These are phyloP conservation scores for Datisca glomerata DNA, from an alignment of 306 rosid species.

Conservation along the genomic window DNA sequence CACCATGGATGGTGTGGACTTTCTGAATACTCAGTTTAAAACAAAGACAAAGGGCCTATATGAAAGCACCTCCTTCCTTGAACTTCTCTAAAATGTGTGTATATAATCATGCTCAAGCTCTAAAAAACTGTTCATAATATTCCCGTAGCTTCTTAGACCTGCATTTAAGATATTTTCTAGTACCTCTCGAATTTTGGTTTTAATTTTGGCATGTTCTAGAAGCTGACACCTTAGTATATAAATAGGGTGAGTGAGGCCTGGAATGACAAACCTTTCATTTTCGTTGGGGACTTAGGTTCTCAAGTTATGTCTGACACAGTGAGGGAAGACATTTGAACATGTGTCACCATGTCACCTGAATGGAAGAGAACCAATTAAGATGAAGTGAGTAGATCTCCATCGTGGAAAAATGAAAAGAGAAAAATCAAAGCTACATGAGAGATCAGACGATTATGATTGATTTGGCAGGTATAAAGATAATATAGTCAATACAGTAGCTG, in stretches of 20 bases:
- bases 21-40: neutral
- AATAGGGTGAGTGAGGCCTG: neutral
- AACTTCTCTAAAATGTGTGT: neutral
- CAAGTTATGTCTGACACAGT: neutral
- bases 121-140: slow-evolving; percentile 3
- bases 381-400: no score
- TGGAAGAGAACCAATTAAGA: no score
- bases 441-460: no score
- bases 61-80: neutral
- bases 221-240: slow-evolving; percentile 2
- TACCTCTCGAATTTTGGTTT: neutral
- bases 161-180: neutral
- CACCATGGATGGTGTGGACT: neutral
- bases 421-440: no score
- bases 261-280: neutral
- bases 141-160: neutral
- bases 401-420: no score
- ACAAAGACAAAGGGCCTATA: slow-evolving; percentile 5
- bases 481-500: no score
- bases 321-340: neutral
- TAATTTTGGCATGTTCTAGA: neutral
- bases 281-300: neutral
- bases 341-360: no score
- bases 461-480: no score
- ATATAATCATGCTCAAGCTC: slow-evolving; percentile 2